Evolutionary conservation across 1,139 yeast species (phyloP), one percentile per base, ranked within the genome.

Genomic region (Yamadazyma blattariae): DNA sequence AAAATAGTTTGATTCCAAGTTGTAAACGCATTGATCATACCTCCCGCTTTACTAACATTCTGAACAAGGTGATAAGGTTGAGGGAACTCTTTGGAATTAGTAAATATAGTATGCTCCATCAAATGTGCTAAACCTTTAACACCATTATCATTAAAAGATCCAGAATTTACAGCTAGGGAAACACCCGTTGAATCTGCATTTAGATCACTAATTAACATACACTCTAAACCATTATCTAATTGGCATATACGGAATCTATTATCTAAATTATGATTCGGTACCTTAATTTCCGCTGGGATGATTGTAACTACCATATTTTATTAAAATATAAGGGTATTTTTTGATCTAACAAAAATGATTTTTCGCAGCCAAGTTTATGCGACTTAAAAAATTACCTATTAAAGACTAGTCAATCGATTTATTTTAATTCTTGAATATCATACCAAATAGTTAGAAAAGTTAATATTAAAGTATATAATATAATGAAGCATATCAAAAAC

Each of bases 41-140:
- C 92, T 12, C 82, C 81, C 30, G 67, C 56, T 15, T 62, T 51
- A 3, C 67, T 50, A 1, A 82, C 48, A 5, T 57, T 42, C 13
- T 69, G 69, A 33, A 71, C 69, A 39, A 77, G 76, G 16, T 54
- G 51, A 30, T 65, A 68, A 0, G 76, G 67, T 15, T 62, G 54
- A 0, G 86, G 82, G 41, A 57, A 76, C 27, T 67, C 59, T 39
- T 72, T 73, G 0, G 85, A 74, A 1, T 86, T 85, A 32, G 74
- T 64, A 34, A 79, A 69, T 1, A 83, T 45, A 71, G 78, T 67
- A 53, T 84, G 92, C 42, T 84, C 92, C 51, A 88, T 81, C 29
- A 83, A 63, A 57, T 84, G 94, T 0, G 92, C 90, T 25, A 83
- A 46, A 0, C 92, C 92, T 1, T 71, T 35, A 2, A 63, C 60